A percentile compares a stretch with the other conserved stretches of the same genome.
Conservation (phyloP, 345 rosid genomes). For the Brassica nigra region DNA sequence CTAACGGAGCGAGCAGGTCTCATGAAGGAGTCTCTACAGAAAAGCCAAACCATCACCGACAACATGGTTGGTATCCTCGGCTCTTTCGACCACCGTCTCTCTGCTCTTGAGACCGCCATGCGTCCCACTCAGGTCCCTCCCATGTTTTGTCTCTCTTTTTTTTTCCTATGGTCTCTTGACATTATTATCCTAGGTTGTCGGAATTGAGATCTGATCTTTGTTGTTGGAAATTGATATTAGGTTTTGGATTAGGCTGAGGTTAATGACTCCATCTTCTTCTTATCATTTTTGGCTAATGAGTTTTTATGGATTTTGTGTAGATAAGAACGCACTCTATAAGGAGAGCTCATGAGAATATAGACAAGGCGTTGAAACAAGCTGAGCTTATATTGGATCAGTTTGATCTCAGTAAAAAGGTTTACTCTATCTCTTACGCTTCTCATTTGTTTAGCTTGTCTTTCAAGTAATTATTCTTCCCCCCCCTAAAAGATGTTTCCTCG, state of each 20-base stretch:
- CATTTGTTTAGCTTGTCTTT: conserved; percentile 25
- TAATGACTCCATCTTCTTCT: not conserved
- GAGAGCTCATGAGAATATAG: conserved; percentile 89
- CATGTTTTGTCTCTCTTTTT: not conserved
- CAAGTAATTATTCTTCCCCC: conserved; percentile 13
- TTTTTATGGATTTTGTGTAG: conserved; percentile 34
- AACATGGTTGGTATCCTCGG: conserved; percentile 92
- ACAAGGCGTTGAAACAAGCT: conserved; percentile 74
- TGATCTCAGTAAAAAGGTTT: conserved; percentile 80
- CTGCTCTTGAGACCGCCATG: conserved; percentile 98
- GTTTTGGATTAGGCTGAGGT: not conserved
- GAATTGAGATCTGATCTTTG: conserved; percentile 8
- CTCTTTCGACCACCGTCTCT: conserved; percentile 96
- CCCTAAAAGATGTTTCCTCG: not conserved
- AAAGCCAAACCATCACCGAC: conserved; percentile 89
- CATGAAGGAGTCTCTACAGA: conserved; percentile 68
- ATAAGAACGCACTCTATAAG: conserved; percentile 90
- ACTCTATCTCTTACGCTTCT: not conserved
- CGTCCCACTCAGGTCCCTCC: conserved; percentile 84
- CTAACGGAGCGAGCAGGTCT: conserved; percentile 60
- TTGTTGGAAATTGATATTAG: not conserved
- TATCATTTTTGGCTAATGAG: not conserved
- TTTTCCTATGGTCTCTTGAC: not conserved
- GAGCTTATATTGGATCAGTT: conserved; percentile 77
- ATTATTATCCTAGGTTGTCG: not conserved